A percentile compares a stretch with the other conserved stretches of the same genome.
Evolutionary conservation across 768 basidiomycete genomes (phyloP).

Genomic region (Kwoniella europaea): DNA sequence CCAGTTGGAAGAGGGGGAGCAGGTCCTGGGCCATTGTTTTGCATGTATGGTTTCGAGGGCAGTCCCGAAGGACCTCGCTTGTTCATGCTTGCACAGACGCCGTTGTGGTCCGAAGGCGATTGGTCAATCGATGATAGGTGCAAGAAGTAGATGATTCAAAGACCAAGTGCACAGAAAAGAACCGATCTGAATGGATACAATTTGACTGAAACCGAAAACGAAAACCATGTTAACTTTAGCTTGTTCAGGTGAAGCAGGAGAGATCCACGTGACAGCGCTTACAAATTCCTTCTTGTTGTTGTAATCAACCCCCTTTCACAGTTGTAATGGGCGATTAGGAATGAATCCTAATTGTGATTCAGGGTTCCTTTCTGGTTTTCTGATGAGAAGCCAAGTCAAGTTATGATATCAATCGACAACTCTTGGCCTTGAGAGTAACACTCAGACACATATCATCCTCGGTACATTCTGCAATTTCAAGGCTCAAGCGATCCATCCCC

Average conservation of each 20-base stretch:
- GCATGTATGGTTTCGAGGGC: slow-evolving; percentile 38
- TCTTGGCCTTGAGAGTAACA: too few species aligned
- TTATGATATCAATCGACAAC: too few species aligned
- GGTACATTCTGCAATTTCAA: too few species aligned
- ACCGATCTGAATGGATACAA: background rate
- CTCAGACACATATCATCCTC: too few species aligned
- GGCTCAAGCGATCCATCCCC: background rate
- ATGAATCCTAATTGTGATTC: background rate
- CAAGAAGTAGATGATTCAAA: background rate
- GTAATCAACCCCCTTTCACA: background rate
- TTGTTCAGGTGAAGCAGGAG: too few species aligned
- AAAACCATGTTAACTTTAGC: too few species aligned
- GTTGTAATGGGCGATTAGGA: background rate
- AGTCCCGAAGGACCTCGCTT: slow-evolving; percentile 28
- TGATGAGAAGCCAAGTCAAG: too few species aligned
- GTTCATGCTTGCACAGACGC: slow-evolving; percentile 14
- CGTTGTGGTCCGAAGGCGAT: background rate
- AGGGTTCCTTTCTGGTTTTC: too few species aligned
- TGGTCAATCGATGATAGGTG: background rate
- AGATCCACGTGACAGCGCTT: background rate
- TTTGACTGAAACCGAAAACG: background rate
- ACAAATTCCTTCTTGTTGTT: background rate
- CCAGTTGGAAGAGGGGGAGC: slow-evolving; percentile 48
- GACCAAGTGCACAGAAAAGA: background rate
- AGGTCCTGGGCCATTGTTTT: slow-evolving; percentile 28